phyloP scores from a whole-genome alignment of 441 rosid genomes.

The Sinapis alba region DNA sequence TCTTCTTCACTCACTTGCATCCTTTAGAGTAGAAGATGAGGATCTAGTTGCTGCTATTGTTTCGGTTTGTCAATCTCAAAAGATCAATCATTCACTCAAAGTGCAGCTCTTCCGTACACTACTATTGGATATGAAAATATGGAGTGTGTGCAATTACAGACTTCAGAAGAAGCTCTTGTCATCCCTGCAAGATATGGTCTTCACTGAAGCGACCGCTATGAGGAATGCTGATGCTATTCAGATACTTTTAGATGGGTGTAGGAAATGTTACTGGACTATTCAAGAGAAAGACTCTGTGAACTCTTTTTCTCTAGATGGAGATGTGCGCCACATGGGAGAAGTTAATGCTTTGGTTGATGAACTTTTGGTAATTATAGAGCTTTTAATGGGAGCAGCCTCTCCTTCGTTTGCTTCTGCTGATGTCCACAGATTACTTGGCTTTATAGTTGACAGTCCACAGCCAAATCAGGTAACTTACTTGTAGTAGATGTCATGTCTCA shows the following conservation, averaged over 20 bases:
- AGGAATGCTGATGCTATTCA: constrained; percentile 94
- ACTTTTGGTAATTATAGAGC: constrained; percentile 91
- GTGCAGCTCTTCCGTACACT: constrained; percentile 86
- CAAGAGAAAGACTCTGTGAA: constrained; percentile 76
- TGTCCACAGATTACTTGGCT: constrained; percentile 75
- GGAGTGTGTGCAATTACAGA: constrained; percentile 95
- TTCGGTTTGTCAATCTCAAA: constrained; percentile 81
- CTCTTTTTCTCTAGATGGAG: constrained; percentile 54
- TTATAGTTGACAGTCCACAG: constrained; percentile 90
- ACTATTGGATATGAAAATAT: constrained; percentile 80
- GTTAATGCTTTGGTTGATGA: constrained; percentile 96
- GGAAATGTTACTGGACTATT: constrained; percentile 92
- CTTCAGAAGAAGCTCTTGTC: constrained; percentile 91
- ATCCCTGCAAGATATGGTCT: constrained; percentile 93
- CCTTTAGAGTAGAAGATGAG: constrained; percentile 76
- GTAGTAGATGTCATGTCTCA: neutral
- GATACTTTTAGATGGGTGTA: constrained; percentile 94
- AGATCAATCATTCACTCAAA: constrained; percentile 74
- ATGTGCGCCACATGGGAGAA: constrained; percentile 77
- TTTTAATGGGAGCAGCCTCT: constrained; percentile 77
- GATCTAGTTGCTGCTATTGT: constrained; percentile 94
- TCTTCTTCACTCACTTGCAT: constrained; percentile 74
- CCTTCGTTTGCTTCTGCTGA: constrained; percentile 72
- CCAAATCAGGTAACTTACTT: constrained; percentile 74
- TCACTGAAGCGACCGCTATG: constrained; percentile 84